phyloP scores from a whole-genome alignment of 2,329 filamentous ascomycete species.

The Penicillium sp. region DNA sequence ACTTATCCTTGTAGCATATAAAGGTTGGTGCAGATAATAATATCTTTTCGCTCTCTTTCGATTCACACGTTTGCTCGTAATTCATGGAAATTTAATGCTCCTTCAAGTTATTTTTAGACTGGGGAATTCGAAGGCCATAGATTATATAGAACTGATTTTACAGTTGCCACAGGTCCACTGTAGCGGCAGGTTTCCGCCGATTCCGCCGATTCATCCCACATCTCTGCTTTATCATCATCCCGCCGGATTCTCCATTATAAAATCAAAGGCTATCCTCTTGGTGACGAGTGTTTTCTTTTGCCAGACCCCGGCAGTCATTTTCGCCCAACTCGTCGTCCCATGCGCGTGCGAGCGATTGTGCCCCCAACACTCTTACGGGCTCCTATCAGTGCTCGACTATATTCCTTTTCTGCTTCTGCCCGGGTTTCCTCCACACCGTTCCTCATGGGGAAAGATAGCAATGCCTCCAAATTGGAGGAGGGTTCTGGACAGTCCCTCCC shows the following conservation, averaged over 20 bases:
- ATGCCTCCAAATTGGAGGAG: neutral
- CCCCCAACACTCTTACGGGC: slow-evolving; percentile 7
- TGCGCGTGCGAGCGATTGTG: slow-evolving; percentile 12
- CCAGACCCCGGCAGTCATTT: slow-evolving; percentile 13
- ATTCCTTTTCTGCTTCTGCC: neutral
- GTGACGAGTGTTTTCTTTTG: neutral
- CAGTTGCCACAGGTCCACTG: neutral
- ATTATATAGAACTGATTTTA: too few relatives aligned
- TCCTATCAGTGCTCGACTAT: slow-evolving; percentile 1
- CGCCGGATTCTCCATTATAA: neutral
- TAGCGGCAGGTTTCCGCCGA: slow-evolving; percentile 1
- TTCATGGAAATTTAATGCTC: too few relatives aligned
- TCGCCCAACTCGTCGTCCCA: slow-evolving; percentile 18
- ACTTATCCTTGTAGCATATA: neutral
- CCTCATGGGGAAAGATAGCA: slow-evolving; percentile 7
- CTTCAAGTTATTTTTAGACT: too few relatives aligned
- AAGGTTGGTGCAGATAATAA: too few relatives aligned
- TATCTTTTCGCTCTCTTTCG: too few relatives aligned
- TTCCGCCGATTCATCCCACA: too few relatives aligned
- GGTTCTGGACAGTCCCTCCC: slow-evolving; percentile 47
- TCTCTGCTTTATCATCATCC: slow-evolving; percentile 16
- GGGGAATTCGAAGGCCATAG: too few relatives aligned
- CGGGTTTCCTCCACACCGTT: neutral
- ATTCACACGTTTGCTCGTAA: too few relatives aligned
- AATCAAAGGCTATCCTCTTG: neutral